A percentile compares a stretch with the other conserved stretches of the same genome.
These are phyloP conservation scores for Pichia occidentalis DNA, from an alignment of 805 yeast species.

Conservation along the genomic window DNA sequence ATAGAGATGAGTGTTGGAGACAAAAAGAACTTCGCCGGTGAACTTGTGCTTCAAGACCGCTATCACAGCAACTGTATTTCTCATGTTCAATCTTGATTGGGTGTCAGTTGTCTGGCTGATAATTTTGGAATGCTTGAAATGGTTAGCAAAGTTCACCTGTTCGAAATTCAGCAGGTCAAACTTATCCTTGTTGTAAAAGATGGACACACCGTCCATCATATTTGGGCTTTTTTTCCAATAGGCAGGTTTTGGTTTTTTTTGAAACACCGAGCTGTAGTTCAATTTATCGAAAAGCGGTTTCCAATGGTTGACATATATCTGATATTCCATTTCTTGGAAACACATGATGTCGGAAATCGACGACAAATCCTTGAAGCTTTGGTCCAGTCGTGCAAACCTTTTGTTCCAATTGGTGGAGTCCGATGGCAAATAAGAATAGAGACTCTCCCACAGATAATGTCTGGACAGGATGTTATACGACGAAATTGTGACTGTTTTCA, in stretches of 20 bases:
- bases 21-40: slow-evolving; percentile 36
- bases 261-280: slow-evolving; percentile 42
- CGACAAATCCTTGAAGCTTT: slow-evolving; percentile 31
- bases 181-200: slow-evolving; percentile 43
- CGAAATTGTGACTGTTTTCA: slow-evolving; percentile 25
- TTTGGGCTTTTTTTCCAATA: slow-evolving; percentile 45
- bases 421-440: slow-evolving; percentile 45
- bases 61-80: slow-evolving; percentile 56
- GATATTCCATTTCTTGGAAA: slow-evolving; percentile 32
- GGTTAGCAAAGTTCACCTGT: slow-evolving; percentile 29
- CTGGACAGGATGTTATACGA: slow-evolving; percentile 31
- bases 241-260: slow-evolving; percentile 43
- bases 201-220: slow-evolving; percentile 55
- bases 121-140: slow-evolving; percentile 20
- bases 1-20: slow-evolving; percentile 56
- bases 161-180: slow-evolving; percentile 36
- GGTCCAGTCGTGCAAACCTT: slow-evolving; percentile 38
- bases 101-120: slow-evolving; percentile 33
- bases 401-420: slow-evolving; percentile 43
- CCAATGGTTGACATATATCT: slow-evolving; percentile 25
- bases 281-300: slow-evolving; percentile 15
- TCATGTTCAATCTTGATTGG: slow-evolving; percentile 31
- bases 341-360: slow-evolving; percentile 50
- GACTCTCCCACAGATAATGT: slow-evolving; percentile 55
- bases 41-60: slow-evolving; percentile 39